Evolutionary conservation across 805 yeast genomes (phyloP).

Genomic region (Yamadazyma kitorensis): DNA sequence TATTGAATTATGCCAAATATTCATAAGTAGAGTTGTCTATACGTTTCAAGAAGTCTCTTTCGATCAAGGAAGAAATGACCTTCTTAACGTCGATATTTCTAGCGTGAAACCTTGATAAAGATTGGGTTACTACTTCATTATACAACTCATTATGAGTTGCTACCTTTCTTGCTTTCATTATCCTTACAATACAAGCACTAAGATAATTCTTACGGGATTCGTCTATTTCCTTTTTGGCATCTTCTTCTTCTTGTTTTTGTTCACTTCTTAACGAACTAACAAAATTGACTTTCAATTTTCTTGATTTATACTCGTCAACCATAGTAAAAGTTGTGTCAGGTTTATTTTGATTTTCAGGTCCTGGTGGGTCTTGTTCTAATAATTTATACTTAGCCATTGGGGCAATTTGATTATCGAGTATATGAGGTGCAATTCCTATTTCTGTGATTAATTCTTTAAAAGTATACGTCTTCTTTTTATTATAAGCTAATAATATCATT

Average conservation of each 20-base stretch:
- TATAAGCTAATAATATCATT: conserved; percentile 82
- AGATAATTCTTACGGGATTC: conserved; percentile 83
- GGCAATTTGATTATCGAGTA: conserved; percentile 70
- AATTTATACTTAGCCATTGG: conserved; percentile 81
- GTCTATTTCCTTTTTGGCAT: conserved; percentile 75
- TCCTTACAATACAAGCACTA: conserved; percentile 91
- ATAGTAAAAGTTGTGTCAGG: conserved; percentile 61
- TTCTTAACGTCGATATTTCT: conserved; percentile 81
- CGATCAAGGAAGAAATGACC: conserved; percentile 81
- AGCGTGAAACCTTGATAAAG: conserved; percentile 80
- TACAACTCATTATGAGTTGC: conserved; percentile 77
- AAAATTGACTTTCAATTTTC: conserved; percentile 81
- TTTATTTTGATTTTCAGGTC: conserved; percentile 45
- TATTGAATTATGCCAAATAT: conserved; percentile 60
- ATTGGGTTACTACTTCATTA: conserved; percentile 84
- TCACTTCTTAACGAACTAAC: conserved; percentile 54
- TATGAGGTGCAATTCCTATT: conserved; percentile 64
- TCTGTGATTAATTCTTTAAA: conserved; percentile 58
- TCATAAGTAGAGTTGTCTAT: conserved; percentile 71
- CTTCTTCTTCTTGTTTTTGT: conserved; percentile 62
- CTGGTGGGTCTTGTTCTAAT: conserved; percentile 63
- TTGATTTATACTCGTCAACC: conserved; percentile 79
- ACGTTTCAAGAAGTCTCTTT: conserved; percentile 80
- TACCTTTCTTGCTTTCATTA: conserved; percentile 89
- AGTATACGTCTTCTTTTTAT: conserved; percentile 60